phyloP scores from a whole-genome alignment of 164 flowering plant species.

The Macadamia tetraphylla region DNA sequence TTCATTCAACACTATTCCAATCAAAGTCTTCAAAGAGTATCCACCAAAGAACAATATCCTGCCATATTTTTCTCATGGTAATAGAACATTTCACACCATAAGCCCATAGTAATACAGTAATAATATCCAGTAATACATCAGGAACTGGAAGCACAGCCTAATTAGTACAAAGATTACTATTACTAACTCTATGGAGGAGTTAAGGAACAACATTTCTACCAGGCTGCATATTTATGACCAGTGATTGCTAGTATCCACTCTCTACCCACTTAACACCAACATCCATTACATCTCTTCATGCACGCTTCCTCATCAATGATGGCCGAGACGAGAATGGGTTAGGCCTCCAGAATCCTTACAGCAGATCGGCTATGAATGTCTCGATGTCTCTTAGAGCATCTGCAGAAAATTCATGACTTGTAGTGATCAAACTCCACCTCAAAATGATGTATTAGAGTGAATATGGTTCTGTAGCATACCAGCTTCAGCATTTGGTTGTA shows the following conservation, averaged over 20 bases:
- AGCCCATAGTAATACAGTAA: too few species aligned
- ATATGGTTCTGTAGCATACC: conserved; percentile 34
- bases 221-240: conserved; percentile 55
- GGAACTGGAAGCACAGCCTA: neutral
- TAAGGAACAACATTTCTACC: conserved; percentile 41
- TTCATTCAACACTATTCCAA: too few species aligned
- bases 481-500: conserved; percentile 82
- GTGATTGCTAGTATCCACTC: conserved; percentile 78
- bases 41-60: too few species aligned
- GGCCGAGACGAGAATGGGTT: conserved; percentile 68
- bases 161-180: neutral
- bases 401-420: conserved; percentile 21
- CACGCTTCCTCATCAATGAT: conserved; percentile 60
- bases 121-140: too few species aligned
- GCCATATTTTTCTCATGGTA: too few species aligned
- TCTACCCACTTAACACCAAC: conserved; percentile 78
- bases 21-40: too few species aligned
- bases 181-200: neutral
- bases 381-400: conserved; percentile 58
- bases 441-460: neutral
- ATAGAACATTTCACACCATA: too few species aligned
- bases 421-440: neutral
- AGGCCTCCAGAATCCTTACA: conserved; percentile 64
- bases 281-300: conserved; percentile 86
- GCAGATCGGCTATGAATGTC: conserved; percentile 73